Evolutionary conservation across 2,329 filamentous ascomycete species (phyloP), one percentile per base, ranked within the genome.

Genomic region (Metarhizium humberi): DNA sequence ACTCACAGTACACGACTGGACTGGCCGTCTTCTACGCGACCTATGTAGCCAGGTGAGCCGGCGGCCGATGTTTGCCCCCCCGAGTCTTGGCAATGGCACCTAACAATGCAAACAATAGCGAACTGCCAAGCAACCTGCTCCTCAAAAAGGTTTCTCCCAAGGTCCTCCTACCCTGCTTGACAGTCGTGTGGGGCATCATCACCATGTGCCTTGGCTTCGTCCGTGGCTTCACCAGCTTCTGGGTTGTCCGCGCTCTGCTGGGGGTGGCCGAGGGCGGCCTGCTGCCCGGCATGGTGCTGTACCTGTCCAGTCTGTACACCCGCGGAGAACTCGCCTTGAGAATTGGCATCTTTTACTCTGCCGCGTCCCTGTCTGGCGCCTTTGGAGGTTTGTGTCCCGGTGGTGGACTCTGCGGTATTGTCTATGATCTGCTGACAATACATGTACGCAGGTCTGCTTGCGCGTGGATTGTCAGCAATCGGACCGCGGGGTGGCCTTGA

Each of bases 261-360:
- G 87, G 87, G 6, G 74, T 79, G 6, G 77, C 88, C 42, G 86
- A 89, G 69, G 85, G 82, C 0, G 86, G 86, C 0, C 71, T 89
- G 0, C 88, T 89, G 59, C 86, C 86, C 0, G 86, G 86, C 0
- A 70, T 87, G 60, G 83, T 80, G 3, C 71, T 86, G n/a, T 89
- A 89, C 61, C 75, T 91, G 20, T 90, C 87, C 0, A 79, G 90
- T 60, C 90, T 89, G 73, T 91, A 91, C 71, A 87, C 82, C 50
- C 87, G 86, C 64, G 77, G 78, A 25, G 87, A 91, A 68, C 77
- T 90, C 2, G 87, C 86, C 4, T 70, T 90, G 48, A 81, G 88
- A 3, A 84, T 90, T 3, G 85, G 85, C 1, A 89, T 88, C 60
- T 76, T 91, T 0, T 90, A 90, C 64, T 83, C 86, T 50, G 81